Percentiles rank a stretch among this genome's conserved stretches.
phyloP scores from a whole-genome alignment of 495 filamentous ascomycete genomes.

The Hypoxylon lienhwacheense region DNA sequence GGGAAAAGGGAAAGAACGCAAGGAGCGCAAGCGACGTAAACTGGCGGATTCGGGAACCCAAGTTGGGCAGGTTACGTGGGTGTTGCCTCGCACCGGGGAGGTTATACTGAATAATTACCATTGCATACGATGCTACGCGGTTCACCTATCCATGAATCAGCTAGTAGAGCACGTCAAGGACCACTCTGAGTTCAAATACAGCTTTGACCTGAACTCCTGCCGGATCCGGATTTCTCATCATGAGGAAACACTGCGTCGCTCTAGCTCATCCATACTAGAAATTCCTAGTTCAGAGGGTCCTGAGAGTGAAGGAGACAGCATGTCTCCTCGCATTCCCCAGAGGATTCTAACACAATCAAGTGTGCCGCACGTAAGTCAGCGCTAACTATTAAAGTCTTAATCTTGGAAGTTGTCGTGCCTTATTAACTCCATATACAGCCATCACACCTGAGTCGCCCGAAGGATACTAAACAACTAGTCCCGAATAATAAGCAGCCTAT shows the following conservation, averaged over 20 bases:
- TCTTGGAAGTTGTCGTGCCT: slow-evolving; percentile 8
- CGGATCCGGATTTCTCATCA: slow-evolving; percentile 34
- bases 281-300: slow-evolving; percentile 22
- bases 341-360: slow-evolving; percentile 28
- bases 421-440: slow-evolving; percentile 24
- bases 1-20: slow-evolving; percentile 51
- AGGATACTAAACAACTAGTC: slow-evolving; percentile 42
- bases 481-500: slow-evolving; percentile 54
- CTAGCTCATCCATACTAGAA: slow-evolving; percentile 27
- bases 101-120: slow-evolving; percentile 44
- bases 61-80: slow-evolving; percentile 45
- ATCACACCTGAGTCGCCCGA: slow-evolving; percentile 19
- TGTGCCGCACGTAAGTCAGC: slow-evolving; percentile 17
- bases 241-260: slow-evolving; percentile 31
- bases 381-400: not conserved
- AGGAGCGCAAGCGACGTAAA: slow-evolving; percentile 45
- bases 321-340: slow-evolving; percentile 36
- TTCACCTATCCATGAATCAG: slow-evolving; percentile 46
- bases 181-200: slow-evolving; percentile 51
- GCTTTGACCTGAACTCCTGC: slow-evolving; percentile 38
- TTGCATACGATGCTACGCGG: slow-evolving; percentile 52
- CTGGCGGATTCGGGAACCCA: slow-evolving; percentile 34
- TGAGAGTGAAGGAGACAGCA: slow-evolving; percentile 33
- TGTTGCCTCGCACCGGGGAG: slow-evolving; percentile 47
- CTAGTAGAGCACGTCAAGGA: slow-evolving; percentile 49